Evolutionary conservation across 1,284 basidiomycete genomes (phyloP).

Genomic region (Pseudozyma hubeiensis): DNA sequence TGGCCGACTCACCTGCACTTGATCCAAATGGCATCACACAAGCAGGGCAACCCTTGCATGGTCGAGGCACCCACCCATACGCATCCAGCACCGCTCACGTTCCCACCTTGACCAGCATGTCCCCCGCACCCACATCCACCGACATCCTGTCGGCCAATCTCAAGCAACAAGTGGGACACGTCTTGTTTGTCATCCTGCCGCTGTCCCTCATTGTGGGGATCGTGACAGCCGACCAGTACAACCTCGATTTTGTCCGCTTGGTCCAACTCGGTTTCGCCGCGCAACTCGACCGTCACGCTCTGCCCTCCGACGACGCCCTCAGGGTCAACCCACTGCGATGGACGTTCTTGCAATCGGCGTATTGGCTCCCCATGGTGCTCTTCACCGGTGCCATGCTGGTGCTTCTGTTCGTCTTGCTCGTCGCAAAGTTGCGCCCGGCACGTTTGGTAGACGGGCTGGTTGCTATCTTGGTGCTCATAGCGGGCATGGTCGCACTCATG

Average conservation of each 20-base stretch:
- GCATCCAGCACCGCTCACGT: too few relatives aligned
- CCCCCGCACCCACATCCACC: background rate
- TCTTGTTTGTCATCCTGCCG: slow-evolving; percentile 15
- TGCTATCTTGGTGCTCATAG: background rate
- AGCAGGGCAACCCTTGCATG: too few relatives aligned
- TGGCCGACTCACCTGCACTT: too few relatives aligned
- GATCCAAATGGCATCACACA: too few relatives aligned
- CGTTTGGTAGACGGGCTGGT: slow-evolving; percentile 7
- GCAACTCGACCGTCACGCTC: background rate
- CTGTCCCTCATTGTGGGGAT: slow-evolving; percentile 19
- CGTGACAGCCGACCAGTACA: slow-evolving; percentile 25
- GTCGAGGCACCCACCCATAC: too few relatives aligned
- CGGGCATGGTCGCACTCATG: slow-evolving; percentile 8
- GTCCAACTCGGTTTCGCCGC: slow-evolving; percentile 3
- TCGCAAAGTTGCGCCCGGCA: slow-evolving; percentile 1
- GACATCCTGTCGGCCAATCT: too few relatives aligned
- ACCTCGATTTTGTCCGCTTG: slow-evolving; percentile 31
- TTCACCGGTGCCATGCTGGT: slow-evolving; percentile 16
- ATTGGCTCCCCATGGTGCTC: slow-evolving; percentile 20
- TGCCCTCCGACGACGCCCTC: slow-evolving; percentile 12
- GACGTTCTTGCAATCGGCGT: slow-evolving; percentile 26
- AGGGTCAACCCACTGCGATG: slow-evolving; percentile 14
- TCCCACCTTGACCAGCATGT: too few relatives aligned
- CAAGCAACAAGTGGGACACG: background rate
- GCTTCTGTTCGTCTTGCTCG: slow-evolving; percentile 17